Evolutionary conservation across 208 protist species (phyloP).

Genomic region (Wallacemonas sp.): DNA sequence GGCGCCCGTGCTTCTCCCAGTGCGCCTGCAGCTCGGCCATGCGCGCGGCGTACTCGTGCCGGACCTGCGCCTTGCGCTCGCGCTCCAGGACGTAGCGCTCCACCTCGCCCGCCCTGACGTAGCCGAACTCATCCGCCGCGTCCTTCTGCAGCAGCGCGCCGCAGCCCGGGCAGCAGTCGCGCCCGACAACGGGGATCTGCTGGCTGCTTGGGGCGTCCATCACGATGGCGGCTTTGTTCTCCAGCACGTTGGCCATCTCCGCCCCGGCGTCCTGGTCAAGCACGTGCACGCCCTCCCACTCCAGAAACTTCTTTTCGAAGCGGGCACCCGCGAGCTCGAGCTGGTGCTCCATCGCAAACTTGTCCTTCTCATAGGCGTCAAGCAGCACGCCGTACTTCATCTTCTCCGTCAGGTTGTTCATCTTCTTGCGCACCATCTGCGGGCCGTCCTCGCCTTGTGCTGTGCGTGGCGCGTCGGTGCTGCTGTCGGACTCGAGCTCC

Average conservation of each 20-base stretch:
- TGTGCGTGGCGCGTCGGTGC: background rate
- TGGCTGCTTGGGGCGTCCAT: slow-evolving; percentile 72
- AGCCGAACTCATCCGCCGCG: slow-evolving; percentile 74
- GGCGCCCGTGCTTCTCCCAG: slow-evolving; percentile 90
- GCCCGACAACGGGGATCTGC: slow-evolving; percentile 73
- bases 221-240: slow-evolving; percentile 81
- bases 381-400: slow-evolving; percentile 91
- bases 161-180: slow-evolving; percentile 87
- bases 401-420: slow-evolving; percentile 53
- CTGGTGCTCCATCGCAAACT: slow-evolving; percentile 83
- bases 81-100: slow-evolving; percentile 70
- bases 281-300: slow-evolving; percentile 89
- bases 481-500: slow-evolving; percentile 57
- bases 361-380: slow-evolving; percentile 86
- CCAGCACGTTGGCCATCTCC: slow-evolving; percentile 57
- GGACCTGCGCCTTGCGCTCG: slow-evolving; percentile 43
- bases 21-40: slow-evolving; percentile 89
- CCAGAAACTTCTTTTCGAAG: slow-evolving; percentile 84
- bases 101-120: slow-evolving; percentile 73
- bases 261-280: slow-evolving; percentile 68
- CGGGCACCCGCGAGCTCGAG: slow-evolving; percentile 71
- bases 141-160: slow-evolving; percentile 84
- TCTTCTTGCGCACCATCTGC: slow-evolving; percentile 56
- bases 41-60: slow-evolving; percentile 83
- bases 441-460: slow-evolving; percentile 3